phyloP scores from a whole-genome alignment of 2,329 filamentous ascomycete species.

The Penicillium brevicompactum region DNA sequence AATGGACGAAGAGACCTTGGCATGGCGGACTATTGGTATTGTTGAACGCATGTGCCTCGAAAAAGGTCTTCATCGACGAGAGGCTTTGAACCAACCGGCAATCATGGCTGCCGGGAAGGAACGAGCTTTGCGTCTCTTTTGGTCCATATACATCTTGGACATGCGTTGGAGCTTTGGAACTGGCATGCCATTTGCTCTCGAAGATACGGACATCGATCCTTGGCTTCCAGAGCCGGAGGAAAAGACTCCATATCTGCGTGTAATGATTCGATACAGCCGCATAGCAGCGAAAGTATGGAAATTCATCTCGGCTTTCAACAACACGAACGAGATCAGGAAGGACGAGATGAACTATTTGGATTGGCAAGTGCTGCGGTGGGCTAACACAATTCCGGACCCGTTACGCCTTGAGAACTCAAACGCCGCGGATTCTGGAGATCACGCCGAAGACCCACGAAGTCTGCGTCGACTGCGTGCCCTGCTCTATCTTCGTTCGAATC shows the following conservation, averaged over 20 bases:
- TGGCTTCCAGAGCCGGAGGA: constrained; percentile 71
- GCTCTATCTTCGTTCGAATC: constrained; percentile 84
- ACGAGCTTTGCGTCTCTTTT: constrained; percentile 74
- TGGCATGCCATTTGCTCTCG: constrained; percentile 79
- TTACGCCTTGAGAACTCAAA: constrained; percentile 60
- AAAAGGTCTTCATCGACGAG: constrained; percentile 77
- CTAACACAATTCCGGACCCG: constrained; percentile 66
- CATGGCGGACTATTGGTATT: constrained; percentile 88
- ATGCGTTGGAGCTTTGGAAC: constrained; percentile 85
- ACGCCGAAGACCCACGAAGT: constrained; percentile 57
- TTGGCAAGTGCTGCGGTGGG: constrained; percentile 82
- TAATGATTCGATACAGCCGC: constrained; percentile 82
- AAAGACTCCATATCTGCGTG: constrained; percentile 69
- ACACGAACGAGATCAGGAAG: constrained; percentile 65
- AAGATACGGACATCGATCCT: constrained; percentile 82
- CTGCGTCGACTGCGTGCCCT: constrained; percentile 75
- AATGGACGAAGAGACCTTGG: constrained; percentile 78
- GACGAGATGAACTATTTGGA: constrained; percentile 80
- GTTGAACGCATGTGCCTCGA: constrained; percentile 77
- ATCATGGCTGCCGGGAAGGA: constrained; percentile 67
- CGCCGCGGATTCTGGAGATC: constrained; percentile 44
- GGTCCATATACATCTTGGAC: constrained; percentile 86
- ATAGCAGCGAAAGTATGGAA: constrained; percentile 85
- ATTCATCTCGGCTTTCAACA: constrained; percentile 71
- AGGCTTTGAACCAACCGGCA: constrained; percentile 68